phyloP scores from a whole-genome alignment of 2,329 filamentous ascomycete species.

The Exophiala bonariae region DNA sequence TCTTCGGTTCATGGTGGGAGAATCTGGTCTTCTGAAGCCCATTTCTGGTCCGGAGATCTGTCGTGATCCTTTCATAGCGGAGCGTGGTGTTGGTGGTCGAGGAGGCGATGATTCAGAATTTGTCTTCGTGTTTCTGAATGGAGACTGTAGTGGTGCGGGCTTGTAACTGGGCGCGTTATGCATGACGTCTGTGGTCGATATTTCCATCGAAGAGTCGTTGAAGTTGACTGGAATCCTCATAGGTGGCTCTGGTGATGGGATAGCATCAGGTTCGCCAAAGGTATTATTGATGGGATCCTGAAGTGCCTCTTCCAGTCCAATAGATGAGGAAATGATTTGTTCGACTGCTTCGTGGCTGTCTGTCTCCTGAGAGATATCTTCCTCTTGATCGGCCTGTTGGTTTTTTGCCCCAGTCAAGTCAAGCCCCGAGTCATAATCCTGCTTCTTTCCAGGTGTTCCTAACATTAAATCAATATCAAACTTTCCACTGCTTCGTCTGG shows the following conservation, averaged over 20 bases:
- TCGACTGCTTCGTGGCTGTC: not conserved
- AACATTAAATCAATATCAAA: conserved; percentile 27
- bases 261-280: not conserved
- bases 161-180: too few relatives aligned
- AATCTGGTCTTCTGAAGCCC: conserved; percentile 5
- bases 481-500: conserved; percentile 16
- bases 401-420: not conserved
- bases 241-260: conserved; percentile 8
- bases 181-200: conserved; percentile 6
- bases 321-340: not conserved
- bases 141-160: not conserved
- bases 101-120: conserved; percentile 7
- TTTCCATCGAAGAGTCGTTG: conserved; percentile 18
- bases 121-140: not conserved
- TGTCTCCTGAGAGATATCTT: not conserved
- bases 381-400: not conserved
- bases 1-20: conserved; percentile 13
- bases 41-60: conserved; percentile 9
- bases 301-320: not conserved
- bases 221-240: conserved; percentile 20
- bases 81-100: conserved; percentile 26
- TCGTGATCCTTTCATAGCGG: conserved; percentile 27
- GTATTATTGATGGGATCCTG: conserved; percentile 3
- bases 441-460: conserved; percentile 16
- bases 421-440: not conserved